Percentiles rank a stretch among this genome's conserved stretches.
Evolutionary conservation across 2,329 filamentous ascomycete genomes (phyloP).

Genomic region (Phyllosticta capitalensis): DNA sequence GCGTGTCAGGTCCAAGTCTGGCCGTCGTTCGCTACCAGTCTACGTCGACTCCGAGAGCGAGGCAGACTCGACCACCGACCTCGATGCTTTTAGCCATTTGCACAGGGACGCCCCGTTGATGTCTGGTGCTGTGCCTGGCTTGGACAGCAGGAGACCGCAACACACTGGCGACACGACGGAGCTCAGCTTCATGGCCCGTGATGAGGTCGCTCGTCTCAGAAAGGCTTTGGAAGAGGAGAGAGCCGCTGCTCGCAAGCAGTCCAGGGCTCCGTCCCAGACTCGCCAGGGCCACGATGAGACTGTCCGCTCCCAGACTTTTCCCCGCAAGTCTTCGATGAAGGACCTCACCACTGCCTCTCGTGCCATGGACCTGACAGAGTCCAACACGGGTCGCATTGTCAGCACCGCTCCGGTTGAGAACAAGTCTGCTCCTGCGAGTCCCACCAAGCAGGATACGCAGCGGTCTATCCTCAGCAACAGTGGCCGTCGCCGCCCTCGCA

Average conservation of each 20-base stretch:
- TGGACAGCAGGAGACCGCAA: not conserved
- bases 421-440: slow-evolving; percentile 10
- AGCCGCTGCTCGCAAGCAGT: slow-evolving; percentile 20
- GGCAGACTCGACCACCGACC: slow-evolving; percentile 30
- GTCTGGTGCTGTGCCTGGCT: slow-evolving; percentile 17
- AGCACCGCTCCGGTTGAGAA: not conserved
- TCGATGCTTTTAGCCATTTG: slow-evolving; percentile 13
- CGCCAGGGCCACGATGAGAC: slow-evolving; percentile 35
- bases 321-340: slow-evolving; percentile 11
- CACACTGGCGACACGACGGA: slow-evolving; percentile 35
- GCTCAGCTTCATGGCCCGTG: slow-evolving; percentile 45
- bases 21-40: slow-evolving; percentile 1
- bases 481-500: slow-evolving; percentile 42
- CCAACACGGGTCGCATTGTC: slow-evolving; percentile 9
- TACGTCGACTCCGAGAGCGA: slow-evolving; percentile 21
- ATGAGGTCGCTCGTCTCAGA: slow-evolving; percentile 45
- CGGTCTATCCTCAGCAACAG: slow-evolving; percentile 41
- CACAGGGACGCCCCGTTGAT: slow-evolving; percentile 11
- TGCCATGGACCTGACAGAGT: slow-evolving; percentile 8
- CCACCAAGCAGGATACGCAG: slow-evolving; percentile 29
- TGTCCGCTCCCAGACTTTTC: slow-evolving; percentile 18
- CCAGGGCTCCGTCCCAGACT: slow-evolving; percentile 11
- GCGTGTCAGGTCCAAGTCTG: not conserved
- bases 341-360: slow-evolving; percentile 10
- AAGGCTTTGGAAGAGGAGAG: slow-evolving; percentile 47